phyloP scores from a whole-genome alignment of 805 yeast species.

The Yamadazyma scolyti region DNA sequence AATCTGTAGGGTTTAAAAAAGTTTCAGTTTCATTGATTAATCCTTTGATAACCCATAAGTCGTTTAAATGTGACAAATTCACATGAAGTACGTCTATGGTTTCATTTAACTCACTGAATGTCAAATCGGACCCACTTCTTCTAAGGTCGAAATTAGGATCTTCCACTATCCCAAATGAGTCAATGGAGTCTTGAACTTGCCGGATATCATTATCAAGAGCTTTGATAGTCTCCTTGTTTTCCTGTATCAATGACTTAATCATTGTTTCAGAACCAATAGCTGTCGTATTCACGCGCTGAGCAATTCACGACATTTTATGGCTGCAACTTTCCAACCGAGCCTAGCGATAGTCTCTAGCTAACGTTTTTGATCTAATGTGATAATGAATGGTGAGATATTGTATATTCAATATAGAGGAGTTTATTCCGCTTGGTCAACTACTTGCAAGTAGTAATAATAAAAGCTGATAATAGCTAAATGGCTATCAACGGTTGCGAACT shows the following conservation, averaged over 20 bases:
- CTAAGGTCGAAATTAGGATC: slow-evolving; percentile 13
- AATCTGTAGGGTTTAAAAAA: slow-evolving; percentile 8
- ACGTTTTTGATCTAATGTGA: too few species aligned
- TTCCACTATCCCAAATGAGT: slow-evolving; percentile 14
- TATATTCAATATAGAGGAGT: too few species aligned
- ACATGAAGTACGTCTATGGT: slow-evolving; percentile 3
- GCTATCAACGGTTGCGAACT: slow-evolving; percentile 23
- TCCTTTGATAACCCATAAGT: slow-evolving; percentile 24
- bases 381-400: too few species aligned
- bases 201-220: too few species aligned
- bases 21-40: slow-evolving; percentile 19
- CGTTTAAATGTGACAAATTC: slow-evolving; percentile 16
- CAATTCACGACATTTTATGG: too few species aligned
- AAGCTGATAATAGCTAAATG: slow-evolving; percentile 35
- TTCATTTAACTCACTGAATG: slow-evolving; percentile 13
- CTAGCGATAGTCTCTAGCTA: too few species aligned
- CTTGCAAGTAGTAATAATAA: slow-evolving; percentile 35
- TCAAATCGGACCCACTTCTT: slow-evolving; percentile 3
- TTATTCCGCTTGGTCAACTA: slow-evolving; percentile 16
- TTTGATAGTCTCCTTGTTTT: too few species aligned
- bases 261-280: too few species aligned
- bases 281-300: too few species aligned
- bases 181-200: slow-evolving; percentile 7
- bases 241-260: too few species aligned
- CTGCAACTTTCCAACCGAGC: too few species aligned